These are phyloP conservation scores for Gossypium aridum DNA, from an alignment of 441 rosid species.

Conservation along the genomic window DNA sequence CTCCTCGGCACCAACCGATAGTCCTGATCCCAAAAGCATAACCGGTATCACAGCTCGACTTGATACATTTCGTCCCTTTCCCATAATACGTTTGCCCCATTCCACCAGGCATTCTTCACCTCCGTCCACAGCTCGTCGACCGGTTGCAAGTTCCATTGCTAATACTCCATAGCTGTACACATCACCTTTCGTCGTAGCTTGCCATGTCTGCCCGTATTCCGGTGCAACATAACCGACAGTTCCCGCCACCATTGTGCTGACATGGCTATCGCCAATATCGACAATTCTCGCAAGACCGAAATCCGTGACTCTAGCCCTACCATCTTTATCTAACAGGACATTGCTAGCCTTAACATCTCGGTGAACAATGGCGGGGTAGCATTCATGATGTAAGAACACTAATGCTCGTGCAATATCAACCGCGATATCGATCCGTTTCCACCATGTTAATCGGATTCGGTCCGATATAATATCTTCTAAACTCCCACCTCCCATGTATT, in stretches of 20 bases:
- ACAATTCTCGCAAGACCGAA: conserved; percentile 84
- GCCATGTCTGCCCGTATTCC: conserved; percentile 89
- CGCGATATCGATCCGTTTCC: conserved; percentile 48
- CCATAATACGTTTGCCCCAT: conserved; percentile 67
- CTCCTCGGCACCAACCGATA: conserved; percentile 55
- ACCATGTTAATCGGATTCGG: conserved; percentile 53
- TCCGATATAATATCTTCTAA: conserved; percentile 71
- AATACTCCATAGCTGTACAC: conserved; percentile 90
- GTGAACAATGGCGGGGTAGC: conserved; percentile 84
- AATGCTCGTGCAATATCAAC: conserved; percentile 66
- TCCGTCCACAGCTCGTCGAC: conserved; percentile 83
- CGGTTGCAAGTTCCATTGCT: conserved; percentile 81
- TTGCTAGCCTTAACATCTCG: conserved; percentile 94
- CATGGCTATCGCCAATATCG: conserved; percentile 68
- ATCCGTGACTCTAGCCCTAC: conserved; percentile 77
- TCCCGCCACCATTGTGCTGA: conserved; percentile 87
- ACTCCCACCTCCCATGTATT: conserved; percentile 88
- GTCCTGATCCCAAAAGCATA: conserved; percentile 48
- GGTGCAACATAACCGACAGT: conserved; percentile 92
- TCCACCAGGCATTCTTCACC: conserved; percentile 88
- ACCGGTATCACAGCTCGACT: conserved; percentile 34
- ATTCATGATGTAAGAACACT: conserved; percentile 82
- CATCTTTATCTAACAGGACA: conserved; percentile 59
- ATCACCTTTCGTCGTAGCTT: conserved; percentile 86
- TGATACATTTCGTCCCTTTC: conserved; percentile 17